phyloP scores from a whole-genome alignment of 306 rosid species.

The Luffa aegyptiaca region DNA sequence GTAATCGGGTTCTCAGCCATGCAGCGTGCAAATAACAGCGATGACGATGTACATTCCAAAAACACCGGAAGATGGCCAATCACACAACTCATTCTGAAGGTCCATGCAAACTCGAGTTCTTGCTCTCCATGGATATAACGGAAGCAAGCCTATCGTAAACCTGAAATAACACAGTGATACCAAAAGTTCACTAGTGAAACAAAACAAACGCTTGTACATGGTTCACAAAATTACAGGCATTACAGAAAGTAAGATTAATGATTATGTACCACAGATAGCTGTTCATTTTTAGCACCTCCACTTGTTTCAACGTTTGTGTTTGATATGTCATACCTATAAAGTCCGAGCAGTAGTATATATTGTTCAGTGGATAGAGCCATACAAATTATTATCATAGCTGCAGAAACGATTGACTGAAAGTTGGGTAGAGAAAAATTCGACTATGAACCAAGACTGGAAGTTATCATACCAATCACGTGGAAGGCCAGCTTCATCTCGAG shows the following conservation, averaged over 20 bases:
- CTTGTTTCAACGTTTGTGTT: constrained; percentile 20
- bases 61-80: background rate
- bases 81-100: constrained; percentile 28
- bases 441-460: background rate
- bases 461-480: constrained; percentile 79
- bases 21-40: background rate
- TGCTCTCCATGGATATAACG: constrained; percentile 75
- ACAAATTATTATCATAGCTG: background rate
- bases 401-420: background rate
- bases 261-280: constrained; percentile 49
- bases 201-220: background rate
- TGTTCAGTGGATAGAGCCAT: background rate
- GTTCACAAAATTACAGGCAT: background rate
- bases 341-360: background rate
- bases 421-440: background rate
- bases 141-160: constrained; percentile 68
- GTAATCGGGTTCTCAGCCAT: background rate
- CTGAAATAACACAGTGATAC: constrained; percentile 25
- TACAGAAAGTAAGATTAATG: background rate
- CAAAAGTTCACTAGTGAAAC: background rate
- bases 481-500: constrained; percentile 88
- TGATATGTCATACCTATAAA: constrained; percentile 61
- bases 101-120: constrained; percentile 46
- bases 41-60: background rate
- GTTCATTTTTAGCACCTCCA: constrained; percentile 22